phyloP scores from a whole-genome alignment of 164 flowering plant species.

The Sedum album region DNA sequence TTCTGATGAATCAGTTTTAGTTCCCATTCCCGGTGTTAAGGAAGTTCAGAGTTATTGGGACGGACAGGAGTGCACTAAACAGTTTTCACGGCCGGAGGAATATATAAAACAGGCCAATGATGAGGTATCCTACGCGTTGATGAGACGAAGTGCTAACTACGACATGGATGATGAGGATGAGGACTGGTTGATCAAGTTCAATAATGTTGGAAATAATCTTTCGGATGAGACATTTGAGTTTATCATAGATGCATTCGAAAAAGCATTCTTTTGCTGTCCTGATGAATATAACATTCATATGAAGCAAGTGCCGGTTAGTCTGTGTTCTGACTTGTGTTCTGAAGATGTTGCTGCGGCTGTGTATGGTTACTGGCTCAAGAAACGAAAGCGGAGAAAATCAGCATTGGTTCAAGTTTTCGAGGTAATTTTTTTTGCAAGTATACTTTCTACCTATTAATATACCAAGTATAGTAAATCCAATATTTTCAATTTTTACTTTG shows the following conservation, averaged over 20 bases:
- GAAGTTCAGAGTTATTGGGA: background rate
- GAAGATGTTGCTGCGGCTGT: background rate
- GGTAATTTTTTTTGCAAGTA: background rate
- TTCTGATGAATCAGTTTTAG: background rate
- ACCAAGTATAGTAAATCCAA: too few relatives aligned
- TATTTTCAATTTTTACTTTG: background rate
- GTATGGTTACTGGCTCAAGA: background rate
- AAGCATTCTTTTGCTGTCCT: background rate
- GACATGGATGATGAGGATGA: constrained; percentile 2
- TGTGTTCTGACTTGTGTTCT: background rate
- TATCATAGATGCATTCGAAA: background rate
- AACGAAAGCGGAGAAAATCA: background rate
- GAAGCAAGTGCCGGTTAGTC: background rate
- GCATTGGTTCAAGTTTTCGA: background rate
- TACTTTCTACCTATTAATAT: too few relatives aligned
- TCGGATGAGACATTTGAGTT: background rate
- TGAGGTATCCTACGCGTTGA: background rate
- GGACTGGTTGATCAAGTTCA: background rate
- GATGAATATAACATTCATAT: background rate
- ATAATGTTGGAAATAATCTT: background rate
- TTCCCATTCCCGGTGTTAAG: background rate
- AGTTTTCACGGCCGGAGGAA: background rate
- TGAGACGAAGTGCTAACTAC: background rate
- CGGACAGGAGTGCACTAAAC: background rate
- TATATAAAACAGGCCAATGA: background rate